Evolutionary conservation across 225 moss, liverwort and hornwort species (phyloP).

Genomic region (Anthoceros angustus): DNA sequence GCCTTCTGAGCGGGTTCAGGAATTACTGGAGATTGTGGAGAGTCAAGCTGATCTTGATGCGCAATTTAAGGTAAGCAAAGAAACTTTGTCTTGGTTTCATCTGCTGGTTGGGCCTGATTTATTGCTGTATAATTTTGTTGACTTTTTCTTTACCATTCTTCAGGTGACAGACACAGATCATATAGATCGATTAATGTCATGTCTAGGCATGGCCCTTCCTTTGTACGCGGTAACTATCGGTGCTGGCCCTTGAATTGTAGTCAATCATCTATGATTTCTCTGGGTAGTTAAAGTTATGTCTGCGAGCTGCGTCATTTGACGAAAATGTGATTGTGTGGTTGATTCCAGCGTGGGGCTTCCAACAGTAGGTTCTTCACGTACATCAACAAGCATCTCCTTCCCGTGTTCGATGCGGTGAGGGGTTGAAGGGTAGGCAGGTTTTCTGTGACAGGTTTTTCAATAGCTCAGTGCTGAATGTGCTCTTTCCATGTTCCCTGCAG

Average conservation of each 20-base stretch:
- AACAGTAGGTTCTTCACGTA: constrained; percentile 94
- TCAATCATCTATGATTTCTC: background rate
- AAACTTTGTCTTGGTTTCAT: background rate
- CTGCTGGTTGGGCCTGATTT: background rate
- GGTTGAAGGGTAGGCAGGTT: background rate
- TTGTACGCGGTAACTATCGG: constrained; percentile 66
- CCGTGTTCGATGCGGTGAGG: constrained; percentile 81
- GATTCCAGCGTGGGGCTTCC: constrained; percentile 76
- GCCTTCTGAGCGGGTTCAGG: constrained; percentile 76
- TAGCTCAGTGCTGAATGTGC: background rate
- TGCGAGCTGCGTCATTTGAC: too few relatives aligned
- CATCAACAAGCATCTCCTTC: constrained; percentile 96
- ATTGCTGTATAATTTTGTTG: background rate
- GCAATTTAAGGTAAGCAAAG: constrained; percentile 59
- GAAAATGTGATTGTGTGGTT: background rate
- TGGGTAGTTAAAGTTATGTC: background rate
- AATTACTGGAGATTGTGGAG: constrained; percentile 91
- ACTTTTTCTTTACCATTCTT: constrained; percentile 5
- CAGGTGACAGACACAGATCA: constrained; percentile 96
- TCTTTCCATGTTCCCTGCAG: constrained; percentile 17
- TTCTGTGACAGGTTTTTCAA: background rate
- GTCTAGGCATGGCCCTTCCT: constrained; percentile 92
- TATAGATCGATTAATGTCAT: constrained; percentile 98
- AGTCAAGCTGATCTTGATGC: constrained; percentile 99
- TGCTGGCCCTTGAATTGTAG: background rate